A percentile compares a stretch with the other conserved stretches of the same genome.
These are phyloP conservation scores for Chlorella sorokiniana DNA, from an alignment of 139 green algal species.

Conservation along the genomic window DNA sequence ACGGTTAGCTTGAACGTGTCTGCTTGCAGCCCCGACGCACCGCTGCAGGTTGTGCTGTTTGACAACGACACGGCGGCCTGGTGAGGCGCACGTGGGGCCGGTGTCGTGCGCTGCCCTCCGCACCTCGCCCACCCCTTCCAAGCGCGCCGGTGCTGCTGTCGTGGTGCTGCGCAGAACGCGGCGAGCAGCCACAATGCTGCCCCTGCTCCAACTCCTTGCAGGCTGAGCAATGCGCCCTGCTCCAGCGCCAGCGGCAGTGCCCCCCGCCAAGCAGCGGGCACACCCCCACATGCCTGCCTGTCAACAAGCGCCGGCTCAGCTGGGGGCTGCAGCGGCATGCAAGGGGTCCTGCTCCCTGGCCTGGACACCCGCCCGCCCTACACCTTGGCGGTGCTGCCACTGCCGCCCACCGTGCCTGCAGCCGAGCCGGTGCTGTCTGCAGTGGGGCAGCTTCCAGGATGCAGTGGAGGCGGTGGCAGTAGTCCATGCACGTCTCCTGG, in stretches of 20 bases:
- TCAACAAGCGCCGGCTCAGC: not conserved
- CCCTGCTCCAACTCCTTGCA: not conserved
- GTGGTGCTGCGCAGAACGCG: not conserved
- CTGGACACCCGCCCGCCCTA: not conserved
- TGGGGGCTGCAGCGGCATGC: not conserved
- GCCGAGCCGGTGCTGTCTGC: not conserved
- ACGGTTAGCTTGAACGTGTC: not conserved
- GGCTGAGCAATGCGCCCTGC: conserved; percentile 1
- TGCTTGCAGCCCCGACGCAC: not conserved
- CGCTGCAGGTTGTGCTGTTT: conserved; percentile 6
- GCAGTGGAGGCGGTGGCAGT: too few species aligned
- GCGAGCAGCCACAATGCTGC: too few species aligned
- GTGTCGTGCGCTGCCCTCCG: too few species aligned
- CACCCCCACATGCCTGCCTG: not conserved
- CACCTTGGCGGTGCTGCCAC: not conserved
- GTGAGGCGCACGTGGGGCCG: not conserved
- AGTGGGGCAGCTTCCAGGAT: not conserved
- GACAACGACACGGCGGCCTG: not conserved
- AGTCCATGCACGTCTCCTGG: too few species aligned
- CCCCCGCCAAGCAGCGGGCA: not conserved
- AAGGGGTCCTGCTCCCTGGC: not conserved
- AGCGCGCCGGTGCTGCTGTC: not conserved
- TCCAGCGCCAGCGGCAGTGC: not conserved
- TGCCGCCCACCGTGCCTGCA: not conserved
- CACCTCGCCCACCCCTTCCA: too few species aligned